Base-by-base conservation (phyloP, 805 yeast genomes). In the Lachancea thermotolerans region DNA sequence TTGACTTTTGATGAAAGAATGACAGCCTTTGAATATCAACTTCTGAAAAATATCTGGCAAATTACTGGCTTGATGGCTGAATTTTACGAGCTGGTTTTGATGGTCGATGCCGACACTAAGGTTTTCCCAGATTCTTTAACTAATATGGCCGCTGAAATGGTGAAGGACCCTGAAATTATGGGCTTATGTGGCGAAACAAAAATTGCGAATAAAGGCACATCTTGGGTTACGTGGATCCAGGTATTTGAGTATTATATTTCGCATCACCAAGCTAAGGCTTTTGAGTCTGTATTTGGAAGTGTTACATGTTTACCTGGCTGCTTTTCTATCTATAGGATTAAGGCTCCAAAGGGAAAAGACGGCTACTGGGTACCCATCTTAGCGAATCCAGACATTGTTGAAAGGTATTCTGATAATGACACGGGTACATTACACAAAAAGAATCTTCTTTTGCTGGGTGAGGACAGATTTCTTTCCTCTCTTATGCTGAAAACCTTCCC, bases 281-380 rank as follows among this genome's bases (percentile, higher is more conserved):
- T 89, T 64, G 97, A 89, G 67, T 82, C 95, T n/a, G 90, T 85
- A 1, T 89, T 89, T 65, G 96, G 96, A 47, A 83, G 93, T 54
- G 97, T 89, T 12, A 89, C 97, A 0, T 89, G 97, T 75, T 74
- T 89, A 49, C 97, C 97, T 0, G 97, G 97, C 34, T 89, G 97
- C 71, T 89, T 89, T 73, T 83, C 86, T 49, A 83, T 89, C 81
- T 89, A 90, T 61, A 76, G 97, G 56, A 85, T 89, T 61, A 89
- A 89, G 65, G 72, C 95, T 0, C 96, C 96, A 18, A 88, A 87
- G 66, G 89, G 90, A 12, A 53, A 69, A 11, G 79, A 78, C 45
- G 86, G 85, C 5, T 83, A 74, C 63, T 89, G 97, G 96, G 96
- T 90, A 31, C 97, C 97, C 7, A 84, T 89, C 47, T 70, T 89